Evolutionary conservation across 1,284 basidiomycete species (phyloP).

Genomic region (Apiotrichum laibachii): DNA sequence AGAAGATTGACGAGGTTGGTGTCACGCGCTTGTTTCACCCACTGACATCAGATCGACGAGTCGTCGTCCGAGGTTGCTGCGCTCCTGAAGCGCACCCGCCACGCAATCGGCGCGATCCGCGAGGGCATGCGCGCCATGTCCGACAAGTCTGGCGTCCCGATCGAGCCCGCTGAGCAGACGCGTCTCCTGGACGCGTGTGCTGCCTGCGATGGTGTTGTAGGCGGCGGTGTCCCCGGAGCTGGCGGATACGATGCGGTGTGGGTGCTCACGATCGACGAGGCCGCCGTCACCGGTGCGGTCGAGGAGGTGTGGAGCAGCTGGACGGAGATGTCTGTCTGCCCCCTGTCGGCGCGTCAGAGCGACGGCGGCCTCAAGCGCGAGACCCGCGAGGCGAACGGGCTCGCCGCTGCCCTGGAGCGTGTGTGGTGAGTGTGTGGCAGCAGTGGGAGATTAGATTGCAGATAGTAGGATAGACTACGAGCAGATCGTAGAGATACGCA

Average conservation of each 20-base stretch:
- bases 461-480: no score
- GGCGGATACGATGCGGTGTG: conserved; percentile 97
- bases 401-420: neutral
- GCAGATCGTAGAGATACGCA: no score
- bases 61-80: neutral
- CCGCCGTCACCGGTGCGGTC: conserved; percentile 53
- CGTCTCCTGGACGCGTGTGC: conserved; percentile 78
- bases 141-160: conserved; percentile 70
- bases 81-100: conserved; percentile 4
- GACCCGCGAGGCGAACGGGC: conserved; percentile 3
- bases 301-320: conserved; percentile 74
- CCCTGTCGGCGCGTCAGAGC: conserved; percentile 74
- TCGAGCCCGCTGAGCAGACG: conserved; percentile 89
- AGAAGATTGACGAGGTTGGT: conserved; percentile 31
- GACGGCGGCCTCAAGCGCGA: conserved; percentile 70
- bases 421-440: neutral
- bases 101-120: conserved; percentile 64
- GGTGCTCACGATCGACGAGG: conserved; percentile 71
- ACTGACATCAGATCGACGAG: neutral
- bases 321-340: conserved; percentile 70
- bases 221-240: conserved; percentile 94
- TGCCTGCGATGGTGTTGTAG: conserved; percentile 75
- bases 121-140: conserved; percentile 85
- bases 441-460: no score
- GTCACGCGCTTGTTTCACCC: no score